Evolutionary conservation across 139 green algal genomes (phyloP), one percentile per base, ranked within the genome.

Genomic region (Picochlorum sp.): DNA sequence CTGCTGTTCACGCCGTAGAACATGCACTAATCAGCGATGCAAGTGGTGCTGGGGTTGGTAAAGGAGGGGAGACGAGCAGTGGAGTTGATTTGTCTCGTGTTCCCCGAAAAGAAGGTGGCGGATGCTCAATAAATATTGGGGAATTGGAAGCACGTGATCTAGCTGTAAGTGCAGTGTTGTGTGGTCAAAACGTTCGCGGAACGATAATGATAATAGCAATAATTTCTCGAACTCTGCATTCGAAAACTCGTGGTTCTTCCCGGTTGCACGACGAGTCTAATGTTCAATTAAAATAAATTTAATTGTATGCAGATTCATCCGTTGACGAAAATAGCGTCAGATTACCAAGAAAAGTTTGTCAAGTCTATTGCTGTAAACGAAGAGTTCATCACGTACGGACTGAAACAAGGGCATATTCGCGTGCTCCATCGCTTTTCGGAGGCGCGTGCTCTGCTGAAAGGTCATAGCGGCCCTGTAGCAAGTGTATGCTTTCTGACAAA

Each of bases 341-440:
- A 87, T 13, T 82, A 72, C 33, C 36, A 24, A 20, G 45, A 57
- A 28, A 16, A 39, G 20, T 44, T 57, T 57, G 29, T 59, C 41
- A 33, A 63, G 12, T 51, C 53, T 24, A 82, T 89, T 10, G 79
- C 86, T 2, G 75, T 79, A 36, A 86, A 75, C 63, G 28, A 47
- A 5, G 58, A 37, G 37, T 91, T 79, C 77, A 86, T 94, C 41
- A 80, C 65, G 62, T 95, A 95, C 56, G 79, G 76, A 29, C 79
- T 95, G 7, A 80, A 77, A 29, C 45, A 59, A 10, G 84, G 86
- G 20, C 79, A 88, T 35, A 74, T 95, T n/a, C 76, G 87, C 0
- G 70, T 83, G 26, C 67, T 95, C 28, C 70, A 84, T 65, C 69
- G 69, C 20, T 59, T 66, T 40, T 77, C 74, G 0, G 72, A 64